Evolutionary conservation across 495 filamentous ascomycete species (phyloP), one percentile per base, ranked within the genome.

Genomic region (Hyphodiscus hymeniophilus): DNA sequence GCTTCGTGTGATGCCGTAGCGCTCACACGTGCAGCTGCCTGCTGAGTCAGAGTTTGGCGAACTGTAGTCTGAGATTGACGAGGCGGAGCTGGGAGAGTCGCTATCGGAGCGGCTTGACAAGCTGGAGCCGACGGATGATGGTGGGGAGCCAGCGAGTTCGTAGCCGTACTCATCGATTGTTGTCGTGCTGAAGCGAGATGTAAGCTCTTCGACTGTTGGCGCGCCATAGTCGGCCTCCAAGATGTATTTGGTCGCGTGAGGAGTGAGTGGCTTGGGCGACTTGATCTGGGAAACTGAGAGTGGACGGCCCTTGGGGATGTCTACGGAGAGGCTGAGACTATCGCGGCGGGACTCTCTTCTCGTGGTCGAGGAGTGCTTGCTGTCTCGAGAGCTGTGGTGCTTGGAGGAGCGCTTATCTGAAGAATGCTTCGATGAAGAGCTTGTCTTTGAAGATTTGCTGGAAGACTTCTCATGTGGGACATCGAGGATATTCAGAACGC

Each of bases 1-100:
- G 69, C 81, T 80, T 68, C 89, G 85, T 48, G 89, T 96, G 73
- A 96, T 94, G 47, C 89, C 89, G 72, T 92, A 96, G 72, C 89
- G 87, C 58, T 96, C 86, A 67, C 89, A 95, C 50, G 79, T 83
- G 76, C 89, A 96, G 62, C 65, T 65, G 53, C 66, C 63, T n/a
- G n/a, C n/a, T 64, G 64, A 71, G 61, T 69, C 67, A 10, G 70
- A 72, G 26, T 13, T 18, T 5, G 10, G 12, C 47, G 68, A 61
- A 64, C 78, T 77, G 63, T 80, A 80, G 62, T 86, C 85, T 56
- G 76, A 84, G 58, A 90, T 71, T 44, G 78, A 86, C 35, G 75
- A 75, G n/a, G 85, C 74, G 21, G 84, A 87, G 38, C 72, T 80
- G 28, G 83, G 85, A 42, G 77, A 82, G 31, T 76, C 80, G 63